These are phyloP conservation scores for Lactifluus rugatus DNA, from an alignment of 768 basidiomycete species.

Conservation along the genomic window DNA sequence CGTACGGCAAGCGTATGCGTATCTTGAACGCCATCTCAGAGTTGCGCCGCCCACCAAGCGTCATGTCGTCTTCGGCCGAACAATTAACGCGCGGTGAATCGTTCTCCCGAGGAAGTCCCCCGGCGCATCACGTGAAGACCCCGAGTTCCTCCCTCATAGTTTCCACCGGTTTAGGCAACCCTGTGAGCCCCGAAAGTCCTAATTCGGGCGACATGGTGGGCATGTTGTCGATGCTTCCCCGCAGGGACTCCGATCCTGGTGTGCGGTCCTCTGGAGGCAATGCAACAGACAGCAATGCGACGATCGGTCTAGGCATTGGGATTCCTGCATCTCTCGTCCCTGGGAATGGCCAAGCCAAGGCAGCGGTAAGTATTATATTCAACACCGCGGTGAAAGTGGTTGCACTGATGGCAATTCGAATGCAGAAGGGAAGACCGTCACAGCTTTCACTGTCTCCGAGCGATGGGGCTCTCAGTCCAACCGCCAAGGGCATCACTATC, in stretches of 20 bases:
- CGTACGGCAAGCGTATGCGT: slow-evolving; percentile 89
- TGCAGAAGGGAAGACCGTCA: slow-evolving; percentile 39
- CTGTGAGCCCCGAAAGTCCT: slow-evolving; percentile 29
- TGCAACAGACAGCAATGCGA: slow-evolving; percentile 11
- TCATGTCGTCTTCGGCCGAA: slow-evolving; percentile 34
- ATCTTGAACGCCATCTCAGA: slow-evolving; percentile 91
- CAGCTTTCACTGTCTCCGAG: slow-evolving; percentile 51
- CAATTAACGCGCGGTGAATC: slow-evolving; percentile 28
- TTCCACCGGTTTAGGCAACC: slow-evolving; percentile 22
- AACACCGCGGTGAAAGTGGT: neutral
- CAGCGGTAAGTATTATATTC: neutral
- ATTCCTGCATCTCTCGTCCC: slow-evolving; percentile 15
- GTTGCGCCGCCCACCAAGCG: slow-evolving; percentile 61
- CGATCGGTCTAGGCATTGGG: slow-evolving; percentile 27
- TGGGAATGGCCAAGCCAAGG: neutral
- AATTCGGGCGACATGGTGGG: slow-evolving; percentile 17
- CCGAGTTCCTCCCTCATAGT: slow-evolving; percentile 14
- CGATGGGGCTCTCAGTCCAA: slow-evolving; percentile 45
- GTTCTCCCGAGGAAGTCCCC: slow-evolving; percentile 24
- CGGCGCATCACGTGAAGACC: slow-evolving; percentile 12
- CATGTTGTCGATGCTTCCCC: neutral
- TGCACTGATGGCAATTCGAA: neutral
- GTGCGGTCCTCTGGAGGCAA: slow-evolving; percentile 1
- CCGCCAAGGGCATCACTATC: slow-evolving; percentile 24
- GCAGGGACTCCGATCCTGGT: slow-evolving; percentile 16